phyloP scores from a whole-genome alignment of 1,284 basidiomycete species.

The Sanghuangporus sanghuang region DNA sequence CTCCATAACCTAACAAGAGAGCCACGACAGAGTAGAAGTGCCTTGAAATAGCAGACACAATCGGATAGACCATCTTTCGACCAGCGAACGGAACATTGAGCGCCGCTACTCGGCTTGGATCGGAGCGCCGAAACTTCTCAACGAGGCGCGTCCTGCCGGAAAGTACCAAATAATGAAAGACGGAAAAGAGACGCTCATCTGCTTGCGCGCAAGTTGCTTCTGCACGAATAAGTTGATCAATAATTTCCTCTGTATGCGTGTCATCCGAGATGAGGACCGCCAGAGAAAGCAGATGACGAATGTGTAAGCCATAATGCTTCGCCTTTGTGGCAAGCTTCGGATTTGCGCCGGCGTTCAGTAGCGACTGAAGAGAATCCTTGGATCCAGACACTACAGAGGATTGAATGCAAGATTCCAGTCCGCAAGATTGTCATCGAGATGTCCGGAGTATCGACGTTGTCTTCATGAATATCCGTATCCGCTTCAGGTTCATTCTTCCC shows the following conservation, averaged over 20 bases:
- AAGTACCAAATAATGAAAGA: conserved; percentile 42
- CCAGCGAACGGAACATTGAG: conserved; percentile 37
- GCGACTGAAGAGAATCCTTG: conserved; percentile 36
- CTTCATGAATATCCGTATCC: conserved; percentile 39
- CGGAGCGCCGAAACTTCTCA: conserved; percentile 39
- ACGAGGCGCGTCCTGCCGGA: conserved; percentile 38
- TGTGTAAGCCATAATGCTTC: conserved; percentile 21
- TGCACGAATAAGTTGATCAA: conserved; percentile 40
- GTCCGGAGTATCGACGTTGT: conserved; percentile 43
- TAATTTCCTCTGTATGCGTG: conserved; percentile 36
- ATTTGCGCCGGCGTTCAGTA: conserved; percentile 43
- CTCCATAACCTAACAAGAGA: conserved; percentile 37
- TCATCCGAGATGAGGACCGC: conserved; percentile 43
- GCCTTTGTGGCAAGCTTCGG: conserved; percentile 25
- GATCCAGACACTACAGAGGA: conserved; percentile 43
- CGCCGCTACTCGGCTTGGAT: conserved; percentile 42
- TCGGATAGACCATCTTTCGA: conserved; percentile 28
- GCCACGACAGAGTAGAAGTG: conserved; percentile 35
- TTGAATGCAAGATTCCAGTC: conserved; percentile 57
- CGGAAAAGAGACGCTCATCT: conserved; percentile 38
- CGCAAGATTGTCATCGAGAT: conserved; percentile 44
- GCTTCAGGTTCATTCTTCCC: conserved; percentile 22
- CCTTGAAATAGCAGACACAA: conserved; percentile 32
- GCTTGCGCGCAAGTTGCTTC: conserved; percentile 47
- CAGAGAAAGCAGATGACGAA: conserved; percentile 43